Evolutionary conservation across 345 rosid genomes (phyloP).

Genomic region (Syzygium aqueum): DNA sequence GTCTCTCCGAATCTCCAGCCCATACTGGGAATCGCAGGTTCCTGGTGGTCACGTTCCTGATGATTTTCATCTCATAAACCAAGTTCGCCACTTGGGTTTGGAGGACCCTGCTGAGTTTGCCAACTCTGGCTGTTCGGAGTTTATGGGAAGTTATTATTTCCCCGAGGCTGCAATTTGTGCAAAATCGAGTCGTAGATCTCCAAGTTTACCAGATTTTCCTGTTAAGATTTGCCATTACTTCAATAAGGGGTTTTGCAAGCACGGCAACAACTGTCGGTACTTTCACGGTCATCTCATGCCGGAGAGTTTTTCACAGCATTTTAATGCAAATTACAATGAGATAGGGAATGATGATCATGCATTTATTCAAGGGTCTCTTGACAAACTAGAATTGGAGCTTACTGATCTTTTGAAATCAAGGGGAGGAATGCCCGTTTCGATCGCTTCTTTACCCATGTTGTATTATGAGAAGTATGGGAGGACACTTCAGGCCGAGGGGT

Average conservation of each 20-base stretch:
- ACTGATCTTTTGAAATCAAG: conserved; percentile 66
- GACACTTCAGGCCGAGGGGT: conserved; percentile 93
- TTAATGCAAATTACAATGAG: conserved; percentile 25
- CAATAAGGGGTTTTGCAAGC: conserved; percentile 80
- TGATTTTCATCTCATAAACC: conserved; percentile 22
- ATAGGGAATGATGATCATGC: conserved; percentile 50
- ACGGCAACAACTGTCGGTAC: conserved; percentile 77
- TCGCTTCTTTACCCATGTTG: conserved; percentile 89
- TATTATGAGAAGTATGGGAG: conserved; percentile 78
- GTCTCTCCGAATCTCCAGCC: conserved; percentile 22
- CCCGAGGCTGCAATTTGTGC: conserved; percentile 33
- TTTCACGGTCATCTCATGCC: conserved; percentile 54
- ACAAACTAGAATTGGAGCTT: conserved; percentile 79
- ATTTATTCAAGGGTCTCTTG: conserved; percentile 58
- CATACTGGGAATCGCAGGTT: conserved; percentile 38
- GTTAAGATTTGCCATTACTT: conserved; percentile 89
- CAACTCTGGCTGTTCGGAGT: conserved; percentile 29
- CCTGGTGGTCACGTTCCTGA: conserved; percentile 23
- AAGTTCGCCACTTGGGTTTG: conserved; percentile 39
- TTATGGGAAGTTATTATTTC: conserved; percentile 32
- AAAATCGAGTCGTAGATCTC: conserved; percentile 56
- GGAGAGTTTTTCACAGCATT: conserved; percentile 46
- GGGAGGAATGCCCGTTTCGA: conserved; percentile 85
- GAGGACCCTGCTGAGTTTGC: conserved; percentile 39
- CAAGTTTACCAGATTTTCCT: conserved; percentile 76